Percentiles rank a stretch among this genome's conserved stretches.
Evolutionary conservation across 768 basidiomycete species (phyloP).

Genomic region (Russula sp.): DNA sequence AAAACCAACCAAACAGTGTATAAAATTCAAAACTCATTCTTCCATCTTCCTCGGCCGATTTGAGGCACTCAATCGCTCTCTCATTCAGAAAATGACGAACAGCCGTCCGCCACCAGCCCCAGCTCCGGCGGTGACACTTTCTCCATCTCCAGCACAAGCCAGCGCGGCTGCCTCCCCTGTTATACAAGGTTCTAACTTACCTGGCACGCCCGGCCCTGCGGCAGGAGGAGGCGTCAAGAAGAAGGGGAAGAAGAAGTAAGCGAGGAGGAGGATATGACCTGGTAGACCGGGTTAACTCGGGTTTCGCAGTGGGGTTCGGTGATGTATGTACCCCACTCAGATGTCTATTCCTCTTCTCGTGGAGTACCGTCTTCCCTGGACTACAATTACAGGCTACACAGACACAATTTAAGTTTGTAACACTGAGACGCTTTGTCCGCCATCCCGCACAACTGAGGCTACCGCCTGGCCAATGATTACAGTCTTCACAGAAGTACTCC

Average conservation of each 20-base stretch:
- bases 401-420: background rate
- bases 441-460: background rate
- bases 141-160: conserved; percentile 7
- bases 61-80: conserved; percentile 79
- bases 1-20: conserved; percentile 51
- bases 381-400: background rate
- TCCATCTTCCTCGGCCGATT: conserved; percentile 96
- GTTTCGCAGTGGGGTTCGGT: background rate
- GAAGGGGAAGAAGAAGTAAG: conserved; percentile 79
- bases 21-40: conserved; percentile 94
- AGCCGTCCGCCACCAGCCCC: conserved; percentile 27
- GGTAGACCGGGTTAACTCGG: background rate
- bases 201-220: conserved; percentile 26
- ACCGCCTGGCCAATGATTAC: background rate
- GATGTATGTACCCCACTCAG: background rate
- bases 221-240: conserved; percentile 66
- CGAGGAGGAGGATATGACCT: conserved; percentile 37
- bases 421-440: background rate
- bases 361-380: background rate
- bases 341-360: background rate
- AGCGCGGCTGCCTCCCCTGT: conserved; percentile 10
- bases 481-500: conserved; percentile 23
- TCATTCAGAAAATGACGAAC: conserved; percentile 87
- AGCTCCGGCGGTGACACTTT: background rate
- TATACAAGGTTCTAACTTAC: conserved; percentile 1